Conservation (phyloP, 1,139 yeast genomes). For the Trichomonascaceae sp. region DNA sequence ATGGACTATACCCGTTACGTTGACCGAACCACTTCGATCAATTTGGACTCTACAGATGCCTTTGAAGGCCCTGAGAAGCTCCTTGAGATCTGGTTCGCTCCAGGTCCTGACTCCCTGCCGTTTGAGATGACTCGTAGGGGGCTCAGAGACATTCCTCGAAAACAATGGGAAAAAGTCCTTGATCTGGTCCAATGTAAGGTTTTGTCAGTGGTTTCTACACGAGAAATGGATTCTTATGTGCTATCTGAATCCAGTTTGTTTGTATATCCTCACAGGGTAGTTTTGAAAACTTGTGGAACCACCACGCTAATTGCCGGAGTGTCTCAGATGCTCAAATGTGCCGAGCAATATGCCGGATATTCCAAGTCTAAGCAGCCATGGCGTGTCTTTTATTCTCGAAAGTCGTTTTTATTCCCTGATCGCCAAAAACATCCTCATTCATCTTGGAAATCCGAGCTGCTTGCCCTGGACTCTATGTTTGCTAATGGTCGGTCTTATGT, state of each 20-base stretch:
- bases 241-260: constrained; percentile 86
- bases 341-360: constrained; percentile 42
- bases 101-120: constrained; percentile 36
- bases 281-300: constrained; percentile 93
- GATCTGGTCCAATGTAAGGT: constrained; percentile 86
- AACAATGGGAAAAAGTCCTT: constrained; percentile 64
- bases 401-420: constrained; percentile 89
- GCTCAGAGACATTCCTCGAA: constrained; percentile 59
- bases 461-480: constrained; percentile 51
- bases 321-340: constrained; percentile 53
- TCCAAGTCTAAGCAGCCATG: constrained; percentile 38
- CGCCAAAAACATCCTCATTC: constrained; percentile 76
- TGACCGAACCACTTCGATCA: constrained; percentile 72
- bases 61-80: constrained; percentile 97
- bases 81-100: constrained; percentile 84
- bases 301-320: constrained; percentile 84
- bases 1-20: constrained; percentile 37
- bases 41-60: constrained; percentile 80
- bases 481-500: constrained; percentile 60
- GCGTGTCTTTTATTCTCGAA: constrained; percentile 81
- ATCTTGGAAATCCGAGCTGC: constrained; percentile 79
- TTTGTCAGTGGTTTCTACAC: constrained; percentile 67
- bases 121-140: constrained; percentile 28
- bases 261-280: constrained; percentile 78
- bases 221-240: constrained; percentile 71